Evolutionary conservation across 2,329 filamentous ascomycete species (phyloP).

Genomic region (Xylariaceae sp.): DNA sequence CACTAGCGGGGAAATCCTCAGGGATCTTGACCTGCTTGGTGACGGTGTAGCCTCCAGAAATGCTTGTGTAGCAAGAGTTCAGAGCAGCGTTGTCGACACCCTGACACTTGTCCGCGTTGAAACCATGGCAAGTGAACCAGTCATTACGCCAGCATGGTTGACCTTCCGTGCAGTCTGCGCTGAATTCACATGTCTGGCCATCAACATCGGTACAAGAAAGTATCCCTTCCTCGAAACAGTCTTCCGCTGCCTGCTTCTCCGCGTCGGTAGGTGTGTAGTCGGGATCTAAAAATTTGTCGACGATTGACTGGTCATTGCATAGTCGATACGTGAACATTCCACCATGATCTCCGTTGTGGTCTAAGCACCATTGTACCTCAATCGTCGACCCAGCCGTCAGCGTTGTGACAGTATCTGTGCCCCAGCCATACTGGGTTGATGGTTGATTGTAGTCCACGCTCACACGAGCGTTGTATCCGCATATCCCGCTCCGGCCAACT

Average conservation of each 20-base stretch:
- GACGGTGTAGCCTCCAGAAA: conserved; percentile 52
- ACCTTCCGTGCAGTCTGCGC: conserved; percentile 43
- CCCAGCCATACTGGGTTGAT: conserved; percentile 37
- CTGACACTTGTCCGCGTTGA: conserved; percentile 38
- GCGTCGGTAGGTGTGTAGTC: conserved; percentile 46
- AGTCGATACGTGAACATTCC: conserved; percentile 57
- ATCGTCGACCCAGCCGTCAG: conserved; percentile 46
- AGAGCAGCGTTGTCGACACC: conserved; percentile 45
- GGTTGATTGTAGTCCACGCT: conserved; percentile 53
- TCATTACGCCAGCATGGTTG: conserved; percentile 49
- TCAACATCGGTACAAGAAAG: conserved; percentile 49
- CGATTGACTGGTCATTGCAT: conserved; percentile 49
- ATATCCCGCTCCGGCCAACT: conserved; percentile 49
- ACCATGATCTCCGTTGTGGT: conserved; percentile 55
- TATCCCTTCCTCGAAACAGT: conserved; percentile 48
- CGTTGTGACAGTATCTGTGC: conserved; percentile 39
- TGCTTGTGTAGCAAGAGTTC: conserved; percentile 49
- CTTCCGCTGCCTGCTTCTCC: conserved; percentile 53
- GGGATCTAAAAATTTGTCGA: conserved; percentile 48
- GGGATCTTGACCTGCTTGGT: conserved; percentile 51
- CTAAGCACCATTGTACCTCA: conserved; percentile 54
- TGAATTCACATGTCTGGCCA: conserved; percentile 49
- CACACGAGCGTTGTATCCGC: conserved; percentile 53
- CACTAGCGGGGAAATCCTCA: conserved; percentile 39
- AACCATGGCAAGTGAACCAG: conserved; percentile 54